Evolutionary conservation across 352 stramenopile species (phyloP), one percentile per base, ranked within the genome.

Genomic region (Phytophthora fragariae): DNA sequence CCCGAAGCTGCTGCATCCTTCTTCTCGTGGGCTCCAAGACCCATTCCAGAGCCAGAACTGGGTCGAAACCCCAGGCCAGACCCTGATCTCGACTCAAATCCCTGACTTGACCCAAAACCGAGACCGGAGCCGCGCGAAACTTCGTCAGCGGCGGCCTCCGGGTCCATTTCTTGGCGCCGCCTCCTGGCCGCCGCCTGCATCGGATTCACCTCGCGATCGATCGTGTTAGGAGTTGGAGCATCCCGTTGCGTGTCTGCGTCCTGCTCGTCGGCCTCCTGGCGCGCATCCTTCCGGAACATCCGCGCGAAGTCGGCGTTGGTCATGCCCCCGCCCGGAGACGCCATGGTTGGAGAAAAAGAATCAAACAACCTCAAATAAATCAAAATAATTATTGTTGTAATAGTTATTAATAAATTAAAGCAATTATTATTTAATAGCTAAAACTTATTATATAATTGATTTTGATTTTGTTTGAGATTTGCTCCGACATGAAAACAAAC

Each of bases 261-360:
- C 5, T 68, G 15, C 15, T 57, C 14, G 19, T 15, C 27, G n/a
- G 12, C 46, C 35, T 81, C 67, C 35, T 73, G 47, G 4, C 55
- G 79, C 27, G 69, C 60, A 17, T 88, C 76, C 50, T 81, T 73
- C 5, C 80, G 83, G 62, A 94, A 95, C 65, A 95, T 82, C n/a
- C 75, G 81, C 67, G 89, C 86, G 63, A 95, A 95, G 77, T 95
- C 89, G 4, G 89, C 86, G 65, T 95, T 95, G 60, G 70, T 87
- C 63, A 92, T 55, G 46, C 83, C 75, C 2, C 46, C 54, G 21
- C 37, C 49, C 15, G 58, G 69, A 19, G 70, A 65, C 47, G 68
- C 61, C 72, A 77, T 73, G 15, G n/a, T 9, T 33, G 41, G 50
- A 39, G 21, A 58, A 46, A 37, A 2, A 27, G 1, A 27, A 27